Evolutionary conservation across 2,329 filamentous ascomycete species (phyloP).

Genomic region (Aureobasidium sp.): DNA sequence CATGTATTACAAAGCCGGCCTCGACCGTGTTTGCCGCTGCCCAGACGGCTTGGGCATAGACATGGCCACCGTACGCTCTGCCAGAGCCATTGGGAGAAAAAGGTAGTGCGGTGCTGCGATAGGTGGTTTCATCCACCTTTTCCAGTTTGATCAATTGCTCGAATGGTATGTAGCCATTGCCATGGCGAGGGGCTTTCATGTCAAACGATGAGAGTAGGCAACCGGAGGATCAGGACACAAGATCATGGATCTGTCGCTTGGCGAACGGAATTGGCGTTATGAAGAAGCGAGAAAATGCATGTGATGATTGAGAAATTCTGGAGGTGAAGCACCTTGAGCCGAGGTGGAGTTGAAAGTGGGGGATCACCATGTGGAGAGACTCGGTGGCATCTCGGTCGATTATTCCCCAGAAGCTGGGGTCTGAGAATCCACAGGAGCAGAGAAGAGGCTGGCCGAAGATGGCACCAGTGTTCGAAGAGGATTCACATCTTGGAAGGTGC

Average conservation of each 20-base stretch:
- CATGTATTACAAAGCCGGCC: conserved; percentile 44
- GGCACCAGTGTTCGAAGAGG: not conserved
- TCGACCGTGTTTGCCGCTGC: conserved; percentile 47
- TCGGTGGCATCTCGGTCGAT: conserved; percentile 7
- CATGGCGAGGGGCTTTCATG: conserved; percentile 17
- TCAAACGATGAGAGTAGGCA: not conserved
- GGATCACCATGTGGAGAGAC: not conserved
- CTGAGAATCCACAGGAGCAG: not conserved
- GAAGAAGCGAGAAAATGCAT: not conserved
- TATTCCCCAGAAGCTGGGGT: not conserved
- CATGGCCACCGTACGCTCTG: conserved; percentile 48
- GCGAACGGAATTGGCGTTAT: not conserved
- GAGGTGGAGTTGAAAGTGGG: not conserved
- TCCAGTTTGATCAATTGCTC: conserved; percentile 34
- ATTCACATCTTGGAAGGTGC: no score
- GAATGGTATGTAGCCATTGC: conserved; percentile 31
- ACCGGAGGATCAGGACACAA: not conserved
- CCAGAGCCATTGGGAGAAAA: conserved; percentile 37
- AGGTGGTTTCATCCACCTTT: conserved; percentile 33
- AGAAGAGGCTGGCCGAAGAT: not conserved
- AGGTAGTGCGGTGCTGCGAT: conserved; percentile 32
- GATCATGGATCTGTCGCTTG: not conserved
- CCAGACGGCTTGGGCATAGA: conserved; percentile 50
- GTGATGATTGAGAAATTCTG: not conserved
- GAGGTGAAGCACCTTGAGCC: not conserved